phyloP scores from a whole-genome alignment of 2,329 filamentous ascomycete genomes.

The Xylaria sp. region DNA sequence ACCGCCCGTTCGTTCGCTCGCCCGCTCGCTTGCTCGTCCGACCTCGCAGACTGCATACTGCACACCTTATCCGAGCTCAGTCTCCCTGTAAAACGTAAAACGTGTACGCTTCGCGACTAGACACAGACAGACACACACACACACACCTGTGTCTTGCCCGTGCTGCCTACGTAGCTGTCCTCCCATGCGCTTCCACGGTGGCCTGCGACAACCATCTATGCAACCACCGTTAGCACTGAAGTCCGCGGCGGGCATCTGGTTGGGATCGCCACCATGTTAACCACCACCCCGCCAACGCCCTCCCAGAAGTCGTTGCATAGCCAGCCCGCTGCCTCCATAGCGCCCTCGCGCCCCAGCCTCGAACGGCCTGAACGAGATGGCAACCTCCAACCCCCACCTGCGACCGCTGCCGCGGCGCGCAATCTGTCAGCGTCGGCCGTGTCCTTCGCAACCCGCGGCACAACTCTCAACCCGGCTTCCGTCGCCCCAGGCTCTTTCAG shows the following conservation, averaged over 20 bases:
- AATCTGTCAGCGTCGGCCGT: conserved; percentile 64
- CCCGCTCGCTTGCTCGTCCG: conserved; percentile 3
- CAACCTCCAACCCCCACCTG: conserved; percentile 58
- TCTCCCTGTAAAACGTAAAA: background rate
- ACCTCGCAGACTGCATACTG: conserved; percentile 8
- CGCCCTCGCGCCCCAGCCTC: conserved; percentile 58
- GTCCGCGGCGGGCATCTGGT: conserved; percentile 47
- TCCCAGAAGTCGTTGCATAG: conserved; percentile 62
- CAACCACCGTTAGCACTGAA: conserved; percentile 36
- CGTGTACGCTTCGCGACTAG: conserved; percentile 17
- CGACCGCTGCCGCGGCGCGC: conserved; percentile 55
- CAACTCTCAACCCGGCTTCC: conserved; percentile 76
- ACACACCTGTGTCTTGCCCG: conserved; percentile 12
- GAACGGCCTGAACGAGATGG: conserved; percentile 62
- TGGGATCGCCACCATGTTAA: conserved; percentile 58
- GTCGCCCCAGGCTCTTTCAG: conserved; percentile 87
- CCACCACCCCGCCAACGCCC: conserved; percentile 61
- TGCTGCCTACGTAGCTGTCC: conserved; percentile 21
- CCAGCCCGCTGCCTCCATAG: conserved; percentile 53
- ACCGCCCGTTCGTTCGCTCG: background rate
- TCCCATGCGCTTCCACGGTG: conserved; percentile 18
- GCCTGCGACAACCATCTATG: conserved; percentile 38
- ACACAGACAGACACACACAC: conserved; percentile 12
- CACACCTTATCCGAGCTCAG: background rate
- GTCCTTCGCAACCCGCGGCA: conserved; percentile 72